phyloP scores from a whole-genome alignment of 2,329 filamentous ascomycete genomes.

The Aureobasidium uvarum region DNA sequence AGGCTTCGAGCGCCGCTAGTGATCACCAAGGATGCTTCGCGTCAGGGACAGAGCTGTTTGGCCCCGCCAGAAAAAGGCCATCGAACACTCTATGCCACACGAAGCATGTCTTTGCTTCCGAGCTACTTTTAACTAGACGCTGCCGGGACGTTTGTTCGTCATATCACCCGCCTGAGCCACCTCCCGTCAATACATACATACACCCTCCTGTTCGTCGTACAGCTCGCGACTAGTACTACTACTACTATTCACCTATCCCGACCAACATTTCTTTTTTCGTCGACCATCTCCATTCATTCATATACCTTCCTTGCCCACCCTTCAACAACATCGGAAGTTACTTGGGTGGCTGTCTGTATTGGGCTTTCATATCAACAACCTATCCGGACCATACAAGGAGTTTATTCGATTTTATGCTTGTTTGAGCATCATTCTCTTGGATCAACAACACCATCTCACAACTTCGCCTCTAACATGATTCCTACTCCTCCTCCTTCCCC shows the following conservation, averaged over 20 bases:
- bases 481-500: slow-evolving; percentile 53
- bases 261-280: slow-evolving; percentile 10
- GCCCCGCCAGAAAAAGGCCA: slow-evolving; percentile 25
- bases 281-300: slow-evolving; percentile 22
- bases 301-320: slow-evolving; percentile 23
- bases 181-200: slow-evolving; percentile 26
- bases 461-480: slow-evolving; percentile 53
- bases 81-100: slow-evolving; percentile 27
- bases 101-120: slow-evolving; percentile 25
- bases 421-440: slow-evolving; percentile 16
- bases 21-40: slow-evolving; percentile 23
- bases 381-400: slow-evolving; percentile 12
- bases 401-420: slow-evolving; percentile 25
- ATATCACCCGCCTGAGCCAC: slow-evolving; percentile 26
- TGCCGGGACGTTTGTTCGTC: slow-evolving; percentile 26
- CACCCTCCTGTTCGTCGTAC: slow-evolving; percentile 25
- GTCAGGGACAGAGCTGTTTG: slow-evolving; percentile 25
- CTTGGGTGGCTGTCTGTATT: not conserved
- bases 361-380: slow-evolving; percentile 20
- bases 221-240: slow-evolving; percentile 9
- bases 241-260: slow-evolving; percentile 10
- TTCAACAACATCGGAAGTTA: not conserved
- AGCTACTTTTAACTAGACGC: slow-evolving; percentile 26
- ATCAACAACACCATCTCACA: slow-evolving; percentile 4
- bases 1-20: slow-evolving; percentile 25